Base-by-base conservation (phyloP, 164 flowering plant genomes). In the Annona squamosa region DNA sequence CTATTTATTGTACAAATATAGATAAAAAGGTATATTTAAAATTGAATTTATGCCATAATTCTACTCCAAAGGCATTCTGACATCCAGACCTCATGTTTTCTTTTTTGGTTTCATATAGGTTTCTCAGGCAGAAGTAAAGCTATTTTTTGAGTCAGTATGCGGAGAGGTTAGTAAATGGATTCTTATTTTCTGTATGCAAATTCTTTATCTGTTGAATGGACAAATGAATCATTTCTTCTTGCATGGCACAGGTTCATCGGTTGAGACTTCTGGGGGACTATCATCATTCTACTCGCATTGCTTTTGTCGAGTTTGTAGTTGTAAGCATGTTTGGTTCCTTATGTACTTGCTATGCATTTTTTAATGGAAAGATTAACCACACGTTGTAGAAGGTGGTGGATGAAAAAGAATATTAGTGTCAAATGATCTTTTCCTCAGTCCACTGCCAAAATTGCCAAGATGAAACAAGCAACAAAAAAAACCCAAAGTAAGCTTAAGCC, bases 1-100 rank as follows among this genome's bases (percentile, higher is more conserved):
- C 97, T 79, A 87, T 91, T 46, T 91, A 91, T 67, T 90, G 94
- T 76, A 86, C 97, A 73, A 90, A 91, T 81, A 91, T 91, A 75
- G 97, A 91, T 73, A 90, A 86, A 81, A 90, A 91, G 94, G 97
- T 91, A 67, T 48, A 5, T 75, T 68, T 63, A 56, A n/a, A n/a
- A 3, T 48, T 64, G 56, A 65, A 45, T 70, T 48, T 19, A 19
- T 73, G 3, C 37, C 73, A 65, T 45, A 63, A n/a, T 78, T 72
- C 61, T 42, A 3, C 68, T 56, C 47, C 45, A 18, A 44, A 37
- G 19, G 10, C 72, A 37, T 43, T 4, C 74, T 45, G 73, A 64
- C 19, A 12, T 17, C 47, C 42, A 66, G 17, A 48, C 73, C 57
- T 18, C 46, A n/a, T 62, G 56, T 18, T 19, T 41, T 63, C 46